phyloP scores from a whole-genome alignment of 805 yeast genomes.

The Metschnikowia matae region DNA sequence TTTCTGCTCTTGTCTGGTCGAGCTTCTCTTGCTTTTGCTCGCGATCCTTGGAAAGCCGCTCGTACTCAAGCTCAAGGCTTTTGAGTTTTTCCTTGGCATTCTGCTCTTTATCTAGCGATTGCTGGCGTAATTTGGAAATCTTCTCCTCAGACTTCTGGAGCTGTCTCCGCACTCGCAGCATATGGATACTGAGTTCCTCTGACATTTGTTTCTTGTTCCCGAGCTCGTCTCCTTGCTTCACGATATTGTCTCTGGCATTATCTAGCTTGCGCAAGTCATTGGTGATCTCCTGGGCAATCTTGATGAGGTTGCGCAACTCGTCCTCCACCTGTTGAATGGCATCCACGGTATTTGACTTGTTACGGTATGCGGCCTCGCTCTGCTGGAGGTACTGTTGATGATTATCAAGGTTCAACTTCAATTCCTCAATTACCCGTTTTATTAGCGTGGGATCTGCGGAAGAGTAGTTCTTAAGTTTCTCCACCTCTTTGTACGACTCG shows the following conservation, averaged over 20 bases:
- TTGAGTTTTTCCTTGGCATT: conserved; percentile 40
- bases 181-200: conserved; percentile 40
- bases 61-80: conserved; percentile 43
- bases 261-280: conserved; percentile 44
- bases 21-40: conserved; percentile 47
- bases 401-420: conserved; percentile 42
- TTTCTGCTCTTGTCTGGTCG: conserved; percentile 44
- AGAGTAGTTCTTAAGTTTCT: conserved; percentile 55
- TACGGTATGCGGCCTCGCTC: conserved; percentile 45
- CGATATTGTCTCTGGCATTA: conserved; percentile 30
- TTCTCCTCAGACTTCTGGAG: conserved; percentile 47
- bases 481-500: conserved; percentile 56
- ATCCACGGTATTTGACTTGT: conserved; percentile 51
- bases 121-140: conserved; percentile 39
- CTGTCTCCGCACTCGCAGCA: conserved; percentile 48
- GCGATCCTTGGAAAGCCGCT: conserved; percentile 46
- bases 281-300: conserved; percentile 49
- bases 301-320: conserved; percentile 42
- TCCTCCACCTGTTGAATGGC: conserved; percentile 46
- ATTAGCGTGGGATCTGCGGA: conserved; percentile 58
- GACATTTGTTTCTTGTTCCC: conserved; percentile 35
- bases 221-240: conserved; percentile 31
- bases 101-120: conserved; percentile 43
- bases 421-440: conserved; percentile 48
- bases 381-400: conserved; percentile 23